Percentiles rank a stretch among this genome's conserved stretches.
phyloP scores from a whole-genome alignment of 2,329 filamentous ascomycete genomes.

The Ustulina deusta region DNA sequence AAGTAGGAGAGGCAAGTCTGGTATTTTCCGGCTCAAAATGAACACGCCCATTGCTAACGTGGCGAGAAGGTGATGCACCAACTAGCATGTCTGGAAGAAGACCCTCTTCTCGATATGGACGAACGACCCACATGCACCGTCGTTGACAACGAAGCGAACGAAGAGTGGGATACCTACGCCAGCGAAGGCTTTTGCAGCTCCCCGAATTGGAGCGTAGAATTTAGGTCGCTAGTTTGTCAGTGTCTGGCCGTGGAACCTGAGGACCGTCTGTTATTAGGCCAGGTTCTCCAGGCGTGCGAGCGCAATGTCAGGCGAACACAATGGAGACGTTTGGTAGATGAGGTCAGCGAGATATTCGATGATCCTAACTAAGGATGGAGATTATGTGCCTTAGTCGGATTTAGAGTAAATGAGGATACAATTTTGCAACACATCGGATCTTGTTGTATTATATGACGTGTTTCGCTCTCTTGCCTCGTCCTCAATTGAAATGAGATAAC shows the following conservation, averaged over 20 bases:
- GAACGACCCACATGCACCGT: not conserved
- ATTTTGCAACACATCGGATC: too few species aligned
- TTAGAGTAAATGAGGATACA: too few species aligned
- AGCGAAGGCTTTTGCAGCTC: not conserved
- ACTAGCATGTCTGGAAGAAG: not conserved
- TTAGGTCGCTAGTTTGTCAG: not conserved
- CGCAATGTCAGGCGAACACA: not conserved
- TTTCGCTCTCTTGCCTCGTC: too few species aligned
- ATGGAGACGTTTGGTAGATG: constrained; percentile 2
- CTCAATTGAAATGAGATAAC: too few species aligned
- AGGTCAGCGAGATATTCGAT: constrained; percentile 15
- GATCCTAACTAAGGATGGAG: not conserved
- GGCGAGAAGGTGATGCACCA: constrained; percentile 8
- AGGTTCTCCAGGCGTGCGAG: constrained; percentile 13
- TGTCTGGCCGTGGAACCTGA: constrained; percentile 11
- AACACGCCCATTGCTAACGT: not conserved
- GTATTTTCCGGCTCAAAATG: not conserved
- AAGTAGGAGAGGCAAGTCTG: constrained; percentile 5
- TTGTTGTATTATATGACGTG: too few species aligned
- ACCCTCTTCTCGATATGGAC: not conserved
- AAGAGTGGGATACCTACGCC: not conserved
- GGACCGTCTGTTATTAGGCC: not conserved
- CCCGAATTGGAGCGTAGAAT: not conserved
- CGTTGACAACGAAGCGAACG: not conserved
- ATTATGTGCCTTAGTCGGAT: not conserved